Evolutionary conservation across 1,139 yeast species (phyloP), one percentile per base, ranked within the genome.

Genomic region (Diutina neorugosa): DNA sequence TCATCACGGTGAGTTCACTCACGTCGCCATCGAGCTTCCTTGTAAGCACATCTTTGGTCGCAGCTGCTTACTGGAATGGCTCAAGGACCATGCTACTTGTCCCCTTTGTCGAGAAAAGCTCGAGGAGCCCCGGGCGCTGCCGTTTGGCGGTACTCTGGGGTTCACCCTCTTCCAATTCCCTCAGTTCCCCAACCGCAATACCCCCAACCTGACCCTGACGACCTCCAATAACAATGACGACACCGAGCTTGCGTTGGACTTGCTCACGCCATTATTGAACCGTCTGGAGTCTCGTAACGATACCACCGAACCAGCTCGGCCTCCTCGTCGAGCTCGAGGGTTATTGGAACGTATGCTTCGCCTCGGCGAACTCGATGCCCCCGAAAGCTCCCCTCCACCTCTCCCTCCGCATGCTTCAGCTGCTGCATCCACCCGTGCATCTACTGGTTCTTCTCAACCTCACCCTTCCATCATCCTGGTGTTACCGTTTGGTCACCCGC

Each of bases 31-130:
- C 1, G 71, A 76, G 57, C 73, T 91, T 77, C 94, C 96, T 0
- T 91, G 98, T 66, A 81, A 81, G 9, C 96, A 87, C 63, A 62
- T 80, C 0, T 87, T 88, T 69, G 96, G 96, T 4, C 75, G 80
- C 57, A 76, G 77, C 27, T 89, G 97, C 68, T 69, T 87, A 44
- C 75, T 71, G 57, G 85, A 83, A 59, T 89, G 97, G 97, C 77
- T 89, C 53, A 74, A 75, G 56, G 70, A 74, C 51, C 80, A 84
- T 55, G 73, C 80, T 40, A 80, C 88, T 1, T 89, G 97, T 65
- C 97, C 97, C 0, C 69, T 88, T 54, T 89, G 97, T 63, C 78
- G 96, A 55, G 69, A 46, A 18, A 46, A 46, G 31, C 40, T 46
- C 9, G 50, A 46, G 9, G 50, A 46, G 21, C 40, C 48, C 4